Base-by-base conservation (phyloP, 768 basidiomycete species). In the Tephrocybe rancida region DNA sequence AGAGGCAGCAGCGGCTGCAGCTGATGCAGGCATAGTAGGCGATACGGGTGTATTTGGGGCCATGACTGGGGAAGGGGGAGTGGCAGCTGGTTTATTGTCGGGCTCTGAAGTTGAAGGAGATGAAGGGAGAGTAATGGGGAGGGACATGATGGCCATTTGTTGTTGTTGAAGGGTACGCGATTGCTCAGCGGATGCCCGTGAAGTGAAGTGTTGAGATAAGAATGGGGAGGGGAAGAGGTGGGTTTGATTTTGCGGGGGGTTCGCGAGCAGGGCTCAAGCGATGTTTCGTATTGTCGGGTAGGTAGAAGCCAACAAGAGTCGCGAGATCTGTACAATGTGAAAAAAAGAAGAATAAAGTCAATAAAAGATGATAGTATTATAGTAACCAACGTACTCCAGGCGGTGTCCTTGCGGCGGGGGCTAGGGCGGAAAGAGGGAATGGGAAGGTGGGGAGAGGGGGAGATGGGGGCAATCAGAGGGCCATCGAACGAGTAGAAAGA, bases 231-330 rank as follows among this genome's bases (percentile, higher is more conserved):
- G 37, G 13, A 32, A 6, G 30, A 32, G 30, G 43, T 30, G 24
- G 54, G 44, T 56, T 35, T 22, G 59, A 54, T 42, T 57, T 45
- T 55, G 48, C 44, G 46, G 41, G 24, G 52, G 47, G 54, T 61
- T 70, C 78, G 85, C 85, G 86, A 87, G 86, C 81, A 68, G 75
- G 68, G 81, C 88, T 87, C 85, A 84, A 87, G 85, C 85, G 84
- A 68, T 63, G 52, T 58, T 61, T 56, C 65, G 61, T 61, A 60
- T 58, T 24, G 68, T 58, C 79, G 87, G 82, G 66, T 62, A 60
- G 71, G 73, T 71, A 78, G 88, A 81, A 75, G 85, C 87, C 88
- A 88, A 80, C 86, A 92, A 92, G 91, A 90, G 90, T 92, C 90
- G 90, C 90, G 90, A 92, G 90, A 82, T 83, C 87, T 90, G 67